Percentiles rank a stretch among this genome's conserved stretches.
Evolutionary conservation across 768 basidiomycete species (phyloP).

Genomic region (Sutorius australiensis): DNA sequence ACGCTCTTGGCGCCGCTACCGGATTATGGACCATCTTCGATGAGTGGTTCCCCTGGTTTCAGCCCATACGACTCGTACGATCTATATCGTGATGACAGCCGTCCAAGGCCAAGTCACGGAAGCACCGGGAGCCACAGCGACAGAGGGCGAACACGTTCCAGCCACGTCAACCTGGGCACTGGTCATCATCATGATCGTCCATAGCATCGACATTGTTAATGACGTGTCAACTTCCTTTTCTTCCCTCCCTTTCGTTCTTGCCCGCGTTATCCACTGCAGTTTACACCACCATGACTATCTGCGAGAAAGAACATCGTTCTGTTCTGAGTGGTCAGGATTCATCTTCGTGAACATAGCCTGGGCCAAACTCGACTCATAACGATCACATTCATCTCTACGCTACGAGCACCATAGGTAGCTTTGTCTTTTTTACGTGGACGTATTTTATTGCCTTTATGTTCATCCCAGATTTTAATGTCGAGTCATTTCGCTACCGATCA

Average conservation of each 20-base stretch:
- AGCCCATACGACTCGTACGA: conserved; percentile 30
- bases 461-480: conserved; percentile 14
- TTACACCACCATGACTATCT: conserved; percentile 3
- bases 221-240: not conserved
- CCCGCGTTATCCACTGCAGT: conserved; percentile 1
- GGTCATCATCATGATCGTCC: conserved; percentile 10
- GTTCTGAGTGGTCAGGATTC: conserved; percentile 4
- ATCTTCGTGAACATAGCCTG: not conserved
- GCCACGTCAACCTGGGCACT: conserved; percentile 10
- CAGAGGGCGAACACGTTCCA: conserved; percentile 20
- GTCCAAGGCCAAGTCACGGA: conserved; percentile 41
- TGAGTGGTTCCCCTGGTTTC: conserved; percentile 17
- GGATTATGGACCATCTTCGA: conserved; percentile 48
- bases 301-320: conserved; percentile 5
- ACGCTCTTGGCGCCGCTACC: conserved; percentile 70
- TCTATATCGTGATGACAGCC: conserved; percentile 37
- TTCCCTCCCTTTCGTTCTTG: not conserved
- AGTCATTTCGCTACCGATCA: conserved; percentile 15
- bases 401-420: conserved; percentile 16
- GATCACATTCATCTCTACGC: conserved; percentile 5
- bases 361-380: not conserved
- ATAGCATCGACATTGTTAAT: conserved; percentile 1
- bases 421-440: conserved; percentile 18
- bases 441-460: conserved; percentile 31
- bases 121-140: conserved; percentile 22